Conservation (phyloP, 2,329 filamentous ascomycete genomes). For the Diaporthe australafricana region DNA sequence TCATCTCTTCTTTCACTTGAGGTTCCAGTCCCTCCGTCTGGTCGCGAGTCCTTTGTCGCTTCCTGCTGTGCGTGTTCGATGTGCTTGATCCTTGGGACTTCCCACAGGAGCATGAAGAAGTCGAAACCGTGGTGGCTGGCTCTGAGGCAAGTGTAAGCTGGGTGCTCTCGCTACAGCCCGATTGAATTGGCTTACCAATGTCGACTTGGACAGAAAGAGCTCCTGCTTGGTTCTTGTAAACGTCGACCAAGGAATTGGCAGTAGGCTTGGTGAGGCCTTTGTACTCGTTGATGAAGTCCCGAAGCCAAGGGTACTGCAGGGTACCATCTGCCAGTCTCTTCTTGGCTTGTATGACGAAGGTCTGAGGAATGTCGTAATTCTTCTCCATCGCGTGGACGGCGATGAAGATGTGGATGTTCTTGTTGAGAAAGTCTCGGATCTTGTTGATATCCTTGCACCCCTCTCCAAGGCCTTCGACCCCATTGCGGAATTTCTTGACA, state of each 20-base stretch:
- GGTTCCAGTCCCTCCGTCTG: background rate
- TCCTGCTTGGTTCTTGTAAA: background rate
- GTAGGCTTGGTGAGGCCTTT: accelerated
- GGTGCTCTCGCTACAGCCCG: background rate
- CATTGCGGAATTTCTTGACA: background rate
- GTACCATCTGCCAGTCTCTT: accelerated
- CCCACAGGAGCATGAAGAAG: background rate
- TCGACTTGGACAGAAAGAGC: too few relatives aligned
- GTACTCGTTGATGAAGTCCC: background rate
- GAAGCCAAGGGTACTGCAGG: background rate
- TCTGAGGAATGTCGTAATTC: background rate
- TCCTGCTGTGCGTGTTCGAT: background rate
- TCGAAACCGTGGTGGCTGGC: background rate
- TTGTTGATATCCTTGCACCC: background rate
- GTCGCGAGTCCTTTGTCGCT: background rate
- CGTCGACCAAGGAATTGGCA: background rate
- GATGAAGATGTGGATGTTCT: background rate
- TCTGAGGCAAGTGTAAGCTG: background rate
- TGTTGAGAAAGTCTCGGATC: background rate
- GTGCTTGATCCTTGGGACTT: background rate
- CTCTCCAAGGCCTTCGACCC: background rate
- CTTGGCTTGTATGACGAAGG: background rate
- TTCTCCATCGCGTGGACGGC: background rate
- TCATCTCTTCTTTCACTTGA: background rate
- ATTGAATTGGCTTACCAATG: too few relatives aligned